Conservation (phyloP, 768 basidiomycete species). For the Termitomyces sp. region DNA sequence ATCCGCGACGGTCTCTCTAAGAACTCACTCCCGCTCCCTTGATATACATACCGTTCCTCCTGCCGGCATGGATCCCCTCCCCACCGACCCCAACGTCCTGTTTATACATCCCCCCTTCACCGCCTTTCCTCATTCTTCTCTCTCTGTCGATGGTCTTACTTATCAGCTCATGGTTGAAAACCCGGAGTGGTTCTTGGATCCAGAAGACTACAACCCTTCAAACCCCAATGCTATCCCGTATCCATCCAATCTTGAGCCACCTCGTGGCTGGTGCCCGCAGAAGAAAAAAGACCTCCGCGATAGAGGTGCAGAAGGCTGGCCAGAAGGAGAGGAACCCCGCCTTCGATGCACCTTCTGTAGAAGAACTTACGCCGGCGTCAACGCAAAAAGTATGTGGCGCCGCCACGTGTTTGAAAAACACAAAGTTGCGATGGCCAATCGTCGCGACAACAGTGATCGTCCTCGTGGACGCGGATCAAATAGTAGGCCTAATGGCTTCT, state of each 20-base stretch:
- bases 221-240: conserved; percentile 61
- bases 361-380: conserved; percentile 80
- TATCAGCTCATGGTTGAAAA: conserved; percentile 73
- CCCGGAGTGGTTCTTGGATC: conserved; percentile 76
- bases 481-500: conserved; percentile 42
- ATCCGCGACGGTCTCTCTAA: conserved; percentile 23
- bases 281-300: conserved; percentile 79
- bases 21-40: conserved; percentile 29
- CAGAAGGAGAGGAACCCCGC: conserved; percentile 76
- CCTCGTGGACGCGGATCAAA: conserved; percentile 61
- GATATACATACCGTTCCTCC: conserved; percentile 44
- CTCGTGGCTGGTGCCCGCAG: conserved; percentile 83
- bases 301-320: conserved; percentile 66
- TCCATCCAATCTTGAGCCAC: conserved; percentile 76
- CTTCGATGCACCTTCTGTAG: conserved; percentile 84
- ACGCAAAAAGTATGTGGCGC: conserved; percentile 91
- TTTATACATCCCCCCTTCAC: conserved; percentile 78
- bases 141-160: conserved; percentile 63
- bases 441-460: conserved; percentile 67
- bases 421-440: conserved; percentile 86
- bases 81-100: conserved; percentile 58
- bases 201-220: conserved; percentile 57
- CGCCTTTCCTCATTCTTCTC: conserved; percentile 58
- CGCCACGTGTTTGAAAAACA: conserved; percentile 88
- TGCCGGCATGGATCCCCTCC: conserved; percentile 63